phyloP scores from a whole-genome alignment of 2,329 filamentous ascomycete genomes.

The Ophiocordyceps camponoti-leonardi region DNA sequence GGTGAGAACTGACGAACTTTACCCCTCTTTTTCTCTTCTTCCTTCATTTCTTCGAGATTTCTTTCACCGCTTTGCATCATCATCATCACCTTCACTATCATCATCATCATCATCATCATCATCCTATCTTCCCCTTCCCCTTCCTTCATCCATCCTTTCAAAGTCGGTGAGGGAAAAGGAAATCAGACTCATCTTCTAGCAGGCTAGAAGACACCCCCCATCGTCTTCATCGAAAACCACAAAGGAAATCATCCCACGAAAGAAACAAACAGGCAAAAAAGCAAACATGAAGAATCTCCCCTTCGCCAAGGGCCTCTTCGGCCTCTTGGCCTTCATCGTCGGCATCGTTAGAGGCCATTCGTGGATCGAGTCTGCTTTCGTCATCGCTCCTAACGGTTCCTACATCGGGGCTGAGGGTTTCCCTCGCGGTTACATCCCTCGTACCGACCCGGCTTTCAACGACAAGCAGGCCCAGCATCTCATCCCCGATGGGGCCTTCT shows the following conservation, averaged over 20 bases:
- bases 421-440: constrained; percentile 50
- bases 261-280: not conserved
- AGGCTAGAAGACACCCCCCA: not conserved
- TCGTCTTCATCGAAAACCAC: no score
- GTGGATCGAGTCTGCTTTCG: constrained; percentile 65
- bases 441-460: constrained; percentile 34
- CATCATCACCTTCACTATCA: no score
- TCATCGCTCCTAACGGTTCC: constrained; percentile 55
- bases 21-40: not conserved
- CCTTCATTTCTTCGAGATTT: not conserved
- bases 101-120: no score
- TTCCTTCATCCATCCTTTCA: no score
- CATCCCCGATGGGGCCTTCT: constrained; percentile 39
- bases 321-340: constrained; percentile 12
- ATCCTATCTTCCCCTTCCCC: no score
- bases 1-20: not conserved
- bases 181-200: not conserved
- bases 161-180: no score
- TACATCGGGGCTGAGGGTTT: constrained; percentile 58
- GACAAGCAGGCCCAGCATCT: constrained; percentile 45
- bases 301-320: constrained; percentile 6
- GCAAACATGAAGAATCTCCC: not conserved
- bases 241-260: no score
- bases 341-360: constrained; percentile 40
- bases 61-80: not conserved